A percentile compares a stretch with the other conserved stretches of the same genome.
Conservation (phyloP, 208 protist genomes). For the Acanthamoeba divionensis region DNA sequence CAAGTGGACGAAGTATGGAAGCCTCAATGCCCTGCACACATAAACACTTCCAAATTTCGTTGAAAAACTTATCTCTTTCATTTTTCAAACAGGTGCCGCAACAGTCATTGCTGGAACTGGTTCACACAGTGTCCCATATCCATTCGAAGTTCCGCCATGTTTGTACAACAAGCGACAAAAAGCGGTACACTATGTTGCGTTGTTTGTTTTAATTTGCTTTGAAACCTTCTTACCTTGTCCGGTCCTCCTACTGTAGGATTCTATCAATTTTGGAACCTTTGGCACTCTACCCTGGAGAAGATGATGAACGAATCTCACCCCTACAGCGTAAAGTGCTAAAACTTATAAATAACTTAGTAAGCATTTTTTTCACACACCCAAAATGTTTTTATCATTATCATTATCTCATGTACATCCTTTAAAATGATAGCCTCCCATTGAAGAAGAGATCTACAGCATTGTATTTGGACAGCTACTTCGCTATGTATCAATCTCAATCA, state of each 20-base stretch:
- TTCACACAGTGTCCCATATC: conserved; percentile 6
- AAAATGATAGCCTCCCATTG: neutral
- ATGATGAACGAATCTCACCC: neutral
- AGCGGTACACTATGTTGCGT: neutral
- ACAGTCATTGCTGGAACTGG: conserved; percentile 37
- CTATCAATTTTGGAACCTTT: neutral
- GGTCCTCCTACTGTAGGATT: neutral
- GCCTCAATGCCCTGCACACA: neutral
- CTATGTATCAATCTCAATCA: conserved; percentile 30
- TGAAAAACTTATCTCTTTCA: neutral
- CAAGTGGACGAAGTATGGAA: neutral
- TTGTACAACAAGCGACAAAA: neutral
- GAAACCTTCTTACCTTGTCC: neutral
- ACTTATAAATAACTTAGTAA: conserved; percentile 8
- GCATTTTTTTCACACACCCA: neutral
- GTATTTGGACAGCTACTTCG: neutral
- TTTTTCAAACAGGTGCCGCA: neutral
- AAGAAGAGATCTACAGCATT: conserved; percentile 10
- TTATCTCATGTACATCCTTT: neutral
- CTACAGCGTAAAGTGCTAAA: conserved; percentile 18
- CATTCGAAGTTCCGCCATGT: conserved; percentile 17
- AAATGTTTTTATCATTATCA: neutral
- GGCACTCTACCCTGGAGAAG: conserved; percentile 16
- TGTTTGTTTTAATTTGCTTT: neutral
- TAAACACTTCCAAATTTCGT: too few species aligned